Evolutionary conservation across 108 stramenopile genomes (phyloP).

Genomic region (Nitzschia palea): DNA sequence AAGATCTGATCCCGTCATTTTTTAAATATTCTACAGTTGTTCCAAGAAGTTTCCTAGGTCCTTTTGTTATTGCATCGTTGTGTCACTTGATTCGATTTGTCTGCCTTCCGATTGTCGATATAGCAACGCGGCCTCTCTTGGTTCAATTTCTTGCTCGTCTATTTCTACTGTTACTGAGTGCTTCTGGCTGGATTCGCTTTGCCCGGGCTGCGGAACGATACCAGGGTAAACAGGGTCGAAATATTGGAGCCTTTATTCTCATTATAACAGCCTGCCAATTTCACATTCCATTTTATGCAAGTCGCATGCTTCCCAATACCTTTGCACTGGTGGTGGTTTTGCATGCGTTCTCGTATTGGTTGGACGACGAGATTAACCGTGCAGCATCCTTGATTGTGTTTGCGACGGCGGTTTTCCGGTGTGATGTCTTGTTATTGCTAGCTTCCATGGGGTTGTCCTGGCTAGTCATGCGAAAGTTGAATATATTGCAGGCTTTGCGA

Average conservation of each 20-base stretch:
- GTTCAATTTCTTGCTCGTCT: constrained; percentile 70
- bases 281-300: constrained; percentile 95
- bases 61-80: constrained; percentile 49
- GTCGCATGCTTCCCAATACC: constrained; percentile 94
- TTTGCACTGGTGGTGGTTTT: constrained; percentile 84
- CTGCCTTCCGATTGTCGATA: constrained; percentile 40
- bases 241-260: constrained; percentile 53
- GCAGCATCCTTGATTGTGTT: constrained; percentile 64
- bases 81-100: constrained; percentile 43
- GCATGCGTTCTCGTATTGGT: constrained; percentile 74
- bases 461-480: constrained; percentile 58
- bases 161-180: constrained; percentile 45
- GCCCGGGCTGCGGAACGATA: constrained; percentile 41
- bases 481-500: constrained; percentile 52
- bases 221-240: constrained; percentile 1
- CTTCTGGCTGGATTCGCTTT: constrained; percentile 62
- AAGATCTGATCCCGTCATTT: not conserved
- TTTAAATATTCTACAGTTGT: constrained; percentile 45
- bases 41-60: constrained; percentile 79
- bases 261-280: constrained; percentile 86
- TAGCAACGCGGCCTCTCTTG: constrained; percentile 49
- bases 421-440: constrained; percentile 90
- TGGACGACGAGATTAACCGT: constrained; percentile 37
- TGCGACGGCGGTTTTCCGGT: constrained; percentile 90
- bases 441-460: constrained; percentile 76